Evolutionary conservation across 2,329 filamentous ascomycete genomes (phyloP).

Genomic region (Macroventuria anomochaeta): DNA sequence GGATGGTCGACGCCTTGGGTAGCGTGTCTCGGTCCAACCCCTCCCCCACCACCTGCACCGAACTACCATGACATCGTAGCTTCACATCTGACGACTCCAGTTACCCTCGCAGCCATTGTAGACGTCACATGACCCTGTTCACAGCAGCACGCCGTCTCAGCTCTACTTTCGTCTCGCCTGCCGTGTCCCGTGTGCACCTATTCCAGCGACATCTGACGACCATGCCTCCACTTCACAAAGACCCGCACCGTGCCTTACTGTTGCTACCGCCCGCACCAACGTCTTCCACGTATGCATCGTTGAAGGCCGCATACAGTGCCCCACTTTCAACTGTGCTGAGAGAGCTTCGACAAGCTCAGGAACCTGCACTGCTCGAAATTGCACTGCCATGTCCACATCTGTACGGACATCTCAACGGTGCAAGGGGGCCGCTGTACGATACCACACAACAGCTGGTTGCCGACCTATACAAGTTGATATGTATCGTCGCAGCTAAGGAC

Average conservation of each 20-base stretch:
- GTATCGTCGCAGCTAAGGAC: slow-evolving; percentile 70
- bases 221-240: slow-evolving; percentile 38
- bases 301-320: slow-evolving; percentile 54
- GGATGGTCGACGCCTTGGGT: slow-evolving; percentile 2
- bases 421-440: slow-evolving; percentile 67
- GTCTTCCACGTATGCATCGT: slow-evolving; percentile 47
- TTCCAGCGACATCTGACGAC: slow-evolving; percentile 27
- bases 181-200: slow-evolving; percentile 2
- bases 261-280: slow-evolving; percentile 55
- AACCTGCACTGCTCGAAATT: slow-evolving; percentile 59
- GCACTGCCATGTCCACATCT: slow-evolving; percentile 71
- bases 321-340: slow-evolving; percentile 52
- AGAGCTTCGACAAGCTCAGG: slow-evolving; percentile 42
- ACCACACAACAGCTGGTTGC: slow-evolving; percentile 77
- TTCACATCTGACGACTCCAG: not conserved
- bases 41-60: slow-evolving; percentile 5
- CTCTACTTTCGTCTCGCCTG: not conserved
- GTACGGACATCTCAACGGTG: slow-evolving; percentile 56
- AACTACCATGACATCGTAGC: not conserved
- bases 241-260: slow-evolving; percentile 44
- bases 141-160: slow-evolving; percentile 6
- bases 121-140: slow-evolving; percentile 12
- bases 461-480: slow-evolving; percentile 78
- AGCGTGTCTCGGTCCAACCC: slow-evolving; percentile 3
- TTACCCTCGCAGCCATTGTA: not conserved